Evolutionary conservation across 2,329 filamentous ascomycete genomes (phyloP).

Genomic region (Apiospora malaysiana): DNA sequence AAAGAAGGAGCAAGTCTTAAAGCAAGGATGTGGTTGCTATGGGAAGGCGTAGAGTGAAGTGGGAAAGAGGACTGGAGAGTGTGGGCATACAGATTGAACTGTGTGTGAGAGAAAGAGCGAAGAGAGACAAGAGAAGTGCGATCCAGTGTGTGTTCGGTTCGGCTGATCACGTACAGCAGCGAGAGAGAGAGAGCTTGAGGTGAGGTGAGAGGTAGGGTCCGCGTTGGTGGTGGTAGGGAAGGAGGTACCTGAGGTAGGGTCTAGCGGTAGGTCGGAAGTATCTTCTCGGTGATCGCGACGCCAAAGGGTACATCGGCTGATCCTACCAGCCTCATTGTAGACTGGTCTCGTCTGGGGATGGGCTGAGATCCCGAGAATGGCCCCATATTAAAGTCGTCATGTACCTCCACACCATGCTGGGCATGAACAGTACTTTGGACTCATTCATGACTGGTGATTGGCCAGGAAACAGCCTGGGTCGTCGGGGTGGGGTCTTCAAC

Average conservation of each 20-base stretch:
- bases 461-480: neutral
- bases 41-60: slow-evolving; percentile 23
- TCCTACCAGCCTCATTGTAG: slow-evolving; percentile 17
- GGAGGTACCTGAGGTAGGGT: slow-evolving; percentile 17
- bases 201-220: slow-evolving; percentile 29
- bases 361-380: slow-evolving; percentile 13
- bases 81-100: slow-evolving; percentile 26
- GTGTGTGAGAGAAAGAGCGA: slow-evolving; percentile 27
- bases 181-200: slow-evolving; percentile 27
- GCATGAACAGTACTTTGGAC: slow-evolving; percentile 4
- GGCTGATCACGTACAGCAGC: slow-evolving; percentile 21
- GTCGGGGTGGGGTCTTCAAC: slow-evolving; percentile 7
- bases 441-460: neutral
- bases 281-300: neutral
- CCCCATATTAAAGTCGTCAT: slow-evolving; percentile 16
- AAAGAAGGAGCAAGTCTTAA: slow-evolving; percentile 16
- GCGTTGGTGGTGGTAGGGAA: neutral
- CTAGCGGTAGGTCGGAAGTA: neutral
- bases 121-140: slow-evolving; percentile 29
- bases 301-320: neutral
- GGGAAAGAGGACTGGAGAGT: slow-evolving; percentile 25
- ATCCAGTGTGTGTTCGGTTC: slow-evolving; percentile 17
- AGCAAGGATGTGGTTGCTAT: slow-evolving; percentile 21
- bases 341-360: slow-evolving; percentile 19
- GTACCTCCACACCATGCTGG: slow-evolving; percentile 2